These are phyloP conservation scores for Neurospora tetraspora DNA, from an alignment of 495 filamentous ascomycete genomes.

Conservation along the genomic window DNA sequence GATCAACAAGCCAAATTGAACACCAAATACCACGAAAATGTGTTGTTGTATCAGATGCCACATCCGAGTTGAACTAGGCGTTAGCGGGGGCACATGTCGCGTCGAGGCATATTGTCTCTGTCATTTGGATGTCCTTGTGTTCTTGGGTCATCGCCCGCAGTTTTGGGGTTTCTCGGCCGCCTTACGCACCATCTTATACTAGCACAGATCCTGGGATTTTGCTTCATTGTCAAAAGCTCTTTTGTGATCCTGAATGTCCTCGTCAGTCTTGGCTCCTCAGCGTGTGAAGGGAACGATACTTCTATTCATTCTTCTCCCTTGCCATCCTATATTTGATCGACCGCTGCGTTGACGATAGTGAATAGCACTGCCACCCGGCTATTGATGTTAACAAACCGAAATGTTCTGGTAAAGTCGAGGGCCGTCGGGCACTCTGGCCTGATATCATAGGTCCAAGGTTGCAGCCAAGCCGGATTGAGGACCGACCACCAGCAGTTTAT, in stretches of 20 bases:
- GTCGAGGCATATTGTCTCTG: neutral
- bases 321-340: neutral
- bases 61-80: neutral
- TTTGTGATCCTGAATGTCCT: neutral
- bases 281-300: neutral
- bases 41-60: neutral
- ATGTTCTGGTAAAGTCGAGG: neutral
- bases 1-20: neutral
- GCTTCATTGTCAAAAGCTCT: neutral
- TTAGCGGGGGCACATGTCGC: neutral
- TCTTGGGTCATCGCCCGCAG: neutral
- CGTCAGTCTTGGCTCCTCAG: neutral
- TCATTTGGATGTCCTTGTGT: neutral
- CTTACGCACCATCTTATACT: neutral
- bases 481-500: neutral
- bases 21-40: neutral
- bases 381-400: neutral
- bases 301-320: neutral
- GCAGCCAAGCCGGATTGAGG: neutral
- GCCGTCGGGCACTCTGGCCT: neutral
- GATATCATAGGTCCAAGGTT: neutral
- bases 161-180: neutral
- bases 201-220: neutral
- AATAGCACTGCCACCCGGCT: neutral
- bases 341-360: neutral